Percentiles rank a stretch among this genome's conserved stretches.
These are phyloP conservation scores for button mushroom (Agaricus bisporus) DNA, from an alignment of 768 basidiomycete species.

Conservation along the genomic window DNA sequence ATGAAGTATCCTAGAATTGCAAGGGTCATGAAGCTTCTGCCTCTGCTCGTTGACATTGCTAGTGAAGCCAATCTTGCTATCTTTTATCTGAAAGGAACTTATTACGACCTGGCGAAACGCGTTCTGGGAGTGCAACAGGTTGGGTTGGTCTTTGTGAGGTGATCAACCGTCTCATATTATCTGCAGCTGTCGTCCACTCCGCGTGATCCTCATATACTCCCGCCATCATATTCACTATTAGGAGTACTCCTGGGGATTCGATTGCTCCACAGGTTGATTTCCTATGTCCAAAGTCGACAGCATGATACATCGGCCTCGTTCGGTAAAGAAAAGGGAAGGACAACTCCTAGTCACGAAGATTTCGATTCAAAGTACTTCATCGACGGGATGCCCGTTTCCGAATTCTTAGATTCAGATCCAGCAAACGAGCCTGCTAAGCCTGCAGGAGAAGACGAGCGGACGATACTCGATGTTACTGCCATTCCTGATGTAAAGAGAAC, in stretches of 20 bases:
- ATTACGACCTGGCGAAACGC: slow-evolving; percentile 68
- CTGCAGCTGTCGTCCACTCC: slow-evolving; percentile 67
- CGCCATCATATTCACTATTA: slow-evolving; percentile 84
- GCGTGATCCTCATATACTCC: slow-evolving; percentile 61
- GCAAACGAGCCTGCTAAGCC: slow-evolving; percentile 49
- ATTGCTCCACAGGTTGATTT: slow-evolving; percentile 55
- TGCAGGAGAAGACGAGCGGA: slow-evolving; percentile 68
- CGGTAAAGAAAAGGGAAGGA: slow-evolving; percentile 24
- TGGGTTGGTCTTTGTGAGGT: slow-evolving; percentile 10
- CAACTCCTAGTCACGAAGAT: slow-evolving; percentile 5
- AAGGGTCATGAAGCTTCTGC: slow-evolving; percentile 32
- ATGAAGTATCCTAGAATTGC: slow-evolving; percentile 29
- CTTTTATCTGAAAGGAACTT: slow-evolving; percentile 78
- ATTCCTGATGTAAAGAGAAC: slow-evolving; percentile 50
- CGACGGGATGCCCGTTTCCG: slow-evolving; percentile 56
- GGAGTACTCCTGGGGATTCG: slow-evolving; percentile 67
- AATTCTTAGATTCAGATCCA: slow-evolving; percentile 45
- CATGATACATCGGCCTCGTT: slow-evolving; percentile 6
- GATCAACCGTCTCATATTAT: not conserved
- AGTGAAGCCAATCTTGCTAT: slow-evolving; percentile 72
- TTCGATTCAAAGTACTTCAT: slow-evolving; percentile 35
- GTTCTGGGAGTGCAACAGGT: slow-evolving; percentile 68
- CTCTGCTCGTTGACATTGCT: slow-evolving; percentile 46
- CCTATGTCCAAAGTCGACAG: slow-evolving; percentile 30
- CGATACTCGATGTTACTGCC: slow-evolving; percentile 51